Evolutionary conservation across 2,329 filamentous ascomycete species (phyloP), one percentile per base, ranked within the genome.

Genomic region (Blumeria graminis): DNA sequence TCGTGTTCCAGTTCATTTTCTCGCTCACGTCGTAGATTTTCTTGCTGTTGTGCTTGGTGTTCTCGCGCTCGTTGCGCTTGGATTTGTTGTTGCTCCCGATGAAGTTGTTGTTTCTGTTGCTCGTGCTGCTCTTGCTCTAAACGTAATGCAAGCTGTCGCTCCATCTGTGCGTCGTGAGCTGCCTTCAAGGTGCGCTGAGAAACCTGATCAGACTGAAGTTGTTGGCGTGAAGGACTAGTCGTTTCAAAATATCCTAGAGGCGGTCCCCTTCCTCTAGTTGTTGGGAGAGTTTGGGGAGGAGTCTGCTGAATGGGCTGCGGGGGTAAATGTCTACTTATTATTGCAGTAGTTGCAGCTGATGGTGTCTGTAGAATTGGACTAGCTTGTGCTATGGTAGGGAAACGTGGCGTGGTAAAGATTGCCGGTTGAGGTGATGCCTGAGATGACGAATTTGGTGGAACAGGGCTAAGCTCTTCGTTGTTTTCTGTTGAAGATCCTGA

Each of bases 401-500:
- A 66, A 13, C 65, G 61, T 18, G 62, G 54, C 1, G 41, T 38
- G 54, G 58, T 63, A 10, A 63, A 39, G 33, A 48, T 60, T 34
- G 54, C 50, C 13, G 61, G 56, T 39, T 65, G 65, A 28, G 63
- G 61, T 7, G 64, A 64, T 16, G 59, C 52, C 54, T 65, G 65
- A 38, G 63, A 56, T 18, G 59, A 38, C 18, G 60, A 56, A 36
- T 57, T 56, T 52, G 61, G 60, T n/a, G 56, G 56, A 22, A 58
- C 50, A 34, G 63, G 55, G 39, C 60, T n/a, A 33, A 64, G 46
- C n/a, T 68, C 63, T 55, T 79, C 76, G 54, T 70, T 69, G 33
- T 69, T 66, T 33, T 70, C 64, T 41, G 70, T 69, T 45, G 74
- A 69, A 57, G 74, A 71, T 28, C 72, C 73, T 59, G 75, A 71